Evolutionary conservation across 495 filamentous ascomycete species (phyloP), one percentile per base, ranked within the genome.

Genomic region (Annulohypoxylon nitens): DNA sequence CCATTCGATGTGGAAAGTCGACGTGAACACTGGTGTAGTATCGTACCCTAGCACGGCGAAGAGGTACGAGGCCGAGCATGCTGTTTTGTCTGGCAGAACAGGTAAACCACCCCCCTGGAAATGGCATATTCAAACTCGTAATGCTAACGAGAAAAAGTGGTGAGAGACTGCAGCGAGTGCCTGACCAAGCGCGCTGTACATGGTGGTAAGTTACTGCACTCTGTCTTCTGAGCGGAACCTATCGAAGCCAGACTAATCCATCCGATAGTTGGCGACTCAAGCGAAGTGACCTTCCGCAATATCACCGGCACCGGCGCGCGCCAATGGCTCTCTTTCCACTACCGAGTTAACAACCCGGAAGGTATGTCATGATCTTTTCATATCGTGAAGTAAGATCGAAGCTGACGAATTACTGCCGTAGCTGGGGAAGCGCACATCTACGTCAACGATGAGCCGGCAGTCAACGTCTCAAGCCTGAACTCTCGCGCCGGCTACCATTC

Each of bases 1-100:
- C 64, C 78, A 82, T 74, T 66, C 79, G 67, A 82, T 83, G 79
- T 84, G 83, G 83, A 83, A 83, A 67, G 69, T 84, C 37, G 81
- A 84, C 71, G 74, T 79, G 25, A 76, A 73, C 25, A 84, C 83
- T 12, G 83, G 83, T 16, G 81, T 75, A 4, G 80, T 84, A 20
- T 76, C 71, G 14, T 78, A 74, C 50, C 81, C 82, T 7, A 74
- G 50, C 37, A 75, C 73, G 20, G 25, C 34, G 51, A 81, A 78
- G 60, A 68, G 80, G 3, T 81, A 82, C 65, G 79, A 81, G 60
- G 80, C 79, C 34, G 74, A 76, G 34, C 66, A 80, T 23, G 80
- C 80, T 6, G 69, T 72, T 12, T 51, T 81, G 12, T 74, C 69
- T 26, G 76, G 78, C 12, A 67, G 73, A 25, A 68, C 71, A 64